phyloP scores from a whole-genome alignment of 2,329 filamentous ascomycete species.

The Trichophyton simii region DNA sequence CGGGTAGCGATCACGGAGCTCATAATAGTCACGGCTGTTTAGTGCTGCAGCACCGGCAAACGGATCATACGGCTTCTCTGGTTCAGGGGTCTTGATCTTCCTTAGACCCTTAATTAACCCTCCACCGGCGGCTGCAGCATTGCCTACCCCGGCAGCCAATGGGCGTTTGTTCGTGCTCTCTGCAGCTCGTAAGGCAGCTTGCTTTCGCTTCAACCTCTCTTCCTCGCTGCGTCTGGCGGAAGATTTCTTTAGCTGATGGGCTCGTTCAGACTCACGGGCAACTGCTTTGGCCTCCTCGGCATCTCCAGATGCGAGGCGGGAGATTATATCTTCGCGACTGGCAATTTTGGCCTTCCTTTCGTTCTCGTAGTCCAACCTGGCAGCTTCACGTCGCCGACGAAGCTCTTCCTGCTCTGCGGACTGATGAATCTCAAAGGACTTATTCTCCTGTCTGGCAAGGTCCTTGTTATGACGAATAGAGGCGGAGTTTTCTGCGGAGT shows the following conservation, averaged over 20 bases:
- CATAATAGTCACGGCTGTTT: conserved; percentile 57
- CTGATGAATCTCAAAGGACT: conserved; percentile 35
- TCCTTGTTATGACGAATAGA: conserved; percentile 42
- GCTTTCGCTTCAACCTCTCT: conserved; percentile 35
- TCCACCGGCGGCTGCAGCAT: conserved; percentile 17
- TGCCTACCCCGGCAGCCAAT: conserved; percentile 3
- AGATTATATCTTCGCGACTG: conserved; percentile 56
- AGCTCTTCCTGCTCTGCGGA: conserved; percentile 55
- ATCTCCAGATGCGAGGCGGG: conserved; percentile 52
- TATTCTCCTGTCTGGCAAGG: conserved; percentile 37
- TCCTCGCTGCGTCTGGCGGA: conserved; percentile 46
- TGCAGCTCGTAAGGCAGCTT: conserved; percentile 25
- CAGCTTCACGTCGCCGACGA: conserved; percentile 49
- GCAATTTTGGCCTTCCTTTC: conserved; percentile 53
- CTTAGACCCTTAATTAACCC: conserved; percentile 69
- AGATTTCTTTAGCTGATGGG: conserved; percentile 57
- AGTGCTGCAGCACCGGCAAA: conserved; percentile 57
- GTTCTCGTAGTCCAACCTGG: conserved; percentile 55
- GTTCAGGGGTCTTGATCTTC: conserved; percentile 46
- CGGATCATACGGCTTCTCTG: conserved; percentile 72
- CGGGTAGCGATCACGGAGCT: conserved; percentile 56
- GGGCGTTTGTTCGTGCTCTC: conserved; percentile 21
- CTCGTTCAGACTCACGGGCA: conserved; percentile 41
- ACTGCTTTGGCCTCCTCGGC: conserved; percentile 46
- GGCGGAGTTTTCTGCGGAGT: conserved; percentile 57